Evolutionary conservation across 208 protist genomes (phyloP).

Genomic region (Leishmania arabica): DNA sequence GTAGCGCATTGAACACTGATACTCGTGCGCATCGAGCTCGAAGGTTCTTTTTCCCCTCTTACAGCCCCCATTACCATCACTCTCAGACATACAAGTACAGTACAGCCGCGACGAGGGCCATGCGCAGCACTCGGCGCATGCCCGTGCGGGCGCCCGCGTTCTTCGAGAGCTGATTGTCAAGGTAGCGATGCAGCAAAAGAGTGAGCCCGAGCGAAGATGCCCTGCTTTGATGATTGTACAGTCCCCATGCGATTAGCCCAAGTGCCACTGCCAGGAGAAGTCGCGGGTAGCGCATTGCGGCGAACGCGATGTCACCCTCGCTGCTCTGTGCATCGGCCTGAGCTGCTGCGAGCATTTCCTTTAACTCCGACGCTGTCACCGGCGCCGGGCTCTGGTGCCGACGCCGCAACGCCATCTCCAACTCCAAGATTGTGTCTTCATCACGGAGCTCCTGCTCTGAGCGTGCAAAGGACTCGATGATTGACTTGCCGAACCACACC

Average conservation of each 20-base stretch:
- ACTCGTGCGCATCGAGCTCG: neutral
- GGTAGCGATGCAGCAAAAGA: conserved; percentile 46
- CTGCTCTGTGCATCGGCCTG: conserved; percentile 14
- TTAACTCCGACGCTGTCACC: conserved; percentile 13
- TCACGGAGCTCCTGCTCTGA: conserved; percentile 66
- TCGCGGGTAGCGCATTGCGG: conserved; percentile 11
- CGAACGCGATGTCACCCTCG: neutral
- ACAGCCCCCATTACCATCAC: neutral
- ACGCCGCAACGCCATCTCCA: conserved; percentile 23
- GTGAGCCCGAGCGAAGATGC: conserved; percentile 39
- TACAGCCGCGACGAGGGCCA: conserved; percentile 32
- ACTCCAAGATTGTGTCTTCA: conserved; percentile 28
- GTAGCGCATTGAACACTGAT: neutral
- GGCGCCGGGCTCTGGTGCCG: conserved; percentile 9
- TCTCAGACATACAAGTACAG: conserved; percentile 34
- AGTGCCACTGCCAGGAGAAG: conserved; percentile 7
- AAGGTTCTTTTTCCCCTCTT: too few relatives aligned
- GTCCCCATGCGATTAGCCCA: conserved; percentile 27
- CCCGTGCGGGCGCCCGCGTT: conserved; percentile 39
- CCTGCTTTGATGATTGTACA: conserved; percentile 29
- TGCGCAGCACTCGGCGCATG: conserved; percentile 35
- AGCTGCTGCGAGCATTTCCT: conserved; percentile 12
- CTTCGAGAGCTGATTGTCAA: conserved; percentile 34
- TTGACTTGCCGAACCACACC: conserved; percentile 84
- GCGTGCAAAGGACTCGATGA: conserved; percentile 84